Percentiles rank a stretch among this genome's conserved stretches.
Evolutionary conservation across 345 rosid species (phyloP).

Genomic region (Citrus glauca): DNA sequence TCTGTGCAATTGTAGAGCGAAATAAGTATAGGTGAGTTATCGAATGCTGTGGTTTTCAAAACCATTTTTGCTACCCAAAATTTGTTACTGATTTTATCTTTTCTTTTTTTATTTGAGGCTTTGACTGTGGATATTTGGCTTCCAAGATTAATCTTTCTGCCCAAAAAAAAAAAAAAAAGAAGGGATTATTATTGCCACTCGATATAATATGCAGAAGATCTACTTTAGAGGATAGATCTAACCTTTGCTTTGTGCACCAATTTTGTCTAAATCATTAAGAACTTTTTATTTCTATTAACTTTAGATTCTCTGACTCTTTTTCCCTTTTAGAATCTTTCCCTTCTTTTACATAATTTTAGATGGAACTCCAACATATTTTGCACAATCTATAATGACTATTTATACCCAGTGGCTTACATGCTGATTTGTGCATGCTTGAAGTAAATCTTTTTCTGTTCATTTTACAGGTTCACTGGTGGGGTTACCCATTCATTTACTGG

Average conservation of each 20-base stretch:
- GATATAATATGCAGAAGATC: neutral
- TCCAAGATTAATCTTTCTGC: neutral
- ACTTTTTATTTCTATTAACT: neutral
- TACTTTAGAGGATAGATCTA: neutral
- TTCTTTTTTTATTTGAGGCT: too few relatives aligned
- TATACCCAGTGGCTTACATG: neutral
- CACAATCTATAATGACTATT: neutral
- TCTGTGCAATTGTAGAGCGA: conserved; percentile 71
- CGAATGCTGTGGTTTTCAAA: neutral
- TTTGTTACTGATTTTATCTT: neutral
- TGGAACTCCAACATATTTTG: neutral
- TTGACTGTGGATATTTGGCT: neutral
- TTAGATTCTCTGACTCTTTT: neutral
- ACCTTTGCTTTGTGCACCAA: neutral
- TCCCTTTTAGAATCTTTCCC: neutral
- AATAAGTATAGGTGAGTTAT: conserved; percentile 59
- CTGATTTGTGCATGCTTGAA: neutral
- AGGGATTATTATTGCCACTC: neutral
- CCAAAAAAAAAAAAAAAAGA: too few relatives aligned
- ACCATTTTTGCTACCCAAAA: neutral
- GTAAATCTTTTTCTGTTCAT: neutral
- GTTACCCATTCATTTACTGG: conserved; percentile 95
- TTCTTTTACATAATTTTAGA: neutral
- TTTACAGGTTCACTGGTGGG: conserved; percentile 69
- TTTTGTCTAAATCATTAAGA: neutral